Conservation (phyloP, 2,329 filamentous ascomycete species). For the Atkinsonella texensis region DNA sequence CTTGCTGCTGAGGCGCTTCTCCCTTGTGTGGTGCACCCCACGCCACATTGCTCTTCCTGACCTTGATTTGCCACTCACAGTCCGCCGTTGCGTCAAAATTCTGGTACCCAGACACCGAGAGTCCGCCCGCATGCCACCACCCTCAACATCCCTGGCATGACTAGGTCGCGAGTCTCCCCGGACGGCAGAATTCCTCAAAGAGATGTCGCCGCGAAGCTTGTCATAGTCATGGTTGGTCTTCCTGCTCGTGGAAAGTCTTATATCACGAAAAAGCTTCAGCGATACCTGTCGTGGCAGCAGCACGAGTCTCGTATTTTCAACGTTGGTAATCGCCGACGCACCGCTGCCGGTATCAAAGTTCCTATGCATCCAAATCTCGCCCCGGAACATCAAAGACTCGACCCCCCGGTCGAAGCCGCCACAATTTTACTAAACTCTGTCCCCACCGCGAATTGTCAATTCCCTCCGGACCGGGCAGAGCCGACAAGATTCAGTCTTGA, state of each 20-base stretch:
- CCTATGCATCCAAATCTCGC: conserved; percentile 20
- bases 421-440: conserved; percentile 45
- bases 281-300: conserved; percentile 94
- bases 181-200: conserved; percentile 88
- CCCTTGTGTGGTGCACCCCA: neutral
- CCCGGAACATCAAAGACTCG: conserved; percentile 24
- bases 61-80: conserved; percentile 26
- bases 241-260: conserved; percentile 96
- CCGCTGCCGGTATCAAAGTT: conserved; percentile 53
- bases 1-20: neutral
- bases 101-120: conserved; percentile 64
- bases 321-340: conserved; percentile 79
- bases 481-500: conserved; percentile 27
- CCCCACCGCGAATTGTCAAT: conserved; percentile 20
- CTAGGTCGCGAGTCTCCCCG: conserved; percentile 86
- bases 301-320: conserved; percentile 96
- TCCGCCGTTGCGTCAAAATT: conserved; percentile 58
- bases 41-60: neutral
- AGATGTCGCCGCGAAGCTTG: conserved; percentile 90
- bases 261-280: conserved; percentile 93
- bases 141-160: conserved; percentile 92
- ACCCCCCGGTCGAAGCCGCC: conserved; percentile 39
- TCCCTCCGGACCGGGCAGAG: conserved; percentile 21
- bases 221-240: conserved; percentile 96
- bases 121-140: conserved; percentile 79